These are phyloP conservation scores for Asterochloris erici DNA, from an alignment of 139 green algal genomes.

Conservation along the genomic window DNA sequence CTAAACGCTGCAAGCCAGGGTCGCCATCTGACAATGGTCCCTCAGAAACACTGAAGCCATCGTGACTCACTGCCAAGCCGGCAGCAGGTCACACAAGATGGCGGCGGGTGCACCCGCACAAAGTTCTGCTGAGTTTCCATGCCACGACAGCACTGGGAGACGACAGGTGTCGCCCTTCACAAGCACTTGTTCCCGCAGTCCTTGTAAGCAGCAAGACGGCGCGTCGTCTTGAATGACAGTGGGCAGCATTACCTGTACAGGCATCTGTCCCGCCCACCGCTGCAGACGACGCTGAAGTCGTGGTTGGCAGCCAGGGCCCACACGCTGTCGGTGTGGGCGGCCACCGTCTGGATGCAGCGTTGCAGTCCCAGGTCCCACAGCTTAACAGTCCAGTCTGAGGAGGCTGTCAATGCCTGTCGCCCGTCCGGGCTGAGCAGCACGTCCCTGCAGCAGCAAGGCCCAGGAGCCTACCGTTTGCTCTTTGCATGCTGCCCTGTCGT, in stretches of 20 bases:
- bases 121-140: too few relatives aligned
- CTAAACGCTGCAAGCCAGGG: too few relatives aligned
- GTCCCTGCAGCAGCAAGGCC: conserved; percentile 19
- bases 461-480: background rate
- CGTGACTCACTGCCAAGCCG: too few relatives aligned
- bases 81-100: too few relatives aligned
- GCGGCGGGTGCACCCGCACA: too few relatives aligned
- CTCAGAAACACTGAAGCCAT: too few relatives aligned
- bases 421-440: conserved; percentile 66
- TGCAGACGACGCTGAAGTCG: conserved; percentile 58
- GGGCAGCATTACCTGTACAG: conserved; percentile 47
- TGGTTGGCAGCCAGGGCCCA: conserved; percentile 66
- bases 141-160: too few relatives aligned
- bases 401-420: conserved; percentile 67
- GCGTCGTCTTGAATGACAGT: too few relatives aligned
- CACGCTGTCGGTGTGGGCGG: conserved; percentile 83
- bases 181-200: too few relatives aligned
- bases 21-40: too few relatives aligned
- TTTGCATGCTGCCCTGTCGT: background rate
- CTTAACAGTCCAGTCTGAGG: conserved; percentile 78
- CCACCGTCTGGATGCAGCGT: conserved; percentile 66
- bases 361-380: conserved; percentile 91
- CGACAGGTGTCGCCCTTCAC: too few relatives aligned
- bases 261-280: conserved; percentile 72
- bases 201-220: too few relatives aligned